Base-by-base conservation (phyloP, 2,329 filamentous ascomycete species). In the Aspergillus cejpii region DNA sequence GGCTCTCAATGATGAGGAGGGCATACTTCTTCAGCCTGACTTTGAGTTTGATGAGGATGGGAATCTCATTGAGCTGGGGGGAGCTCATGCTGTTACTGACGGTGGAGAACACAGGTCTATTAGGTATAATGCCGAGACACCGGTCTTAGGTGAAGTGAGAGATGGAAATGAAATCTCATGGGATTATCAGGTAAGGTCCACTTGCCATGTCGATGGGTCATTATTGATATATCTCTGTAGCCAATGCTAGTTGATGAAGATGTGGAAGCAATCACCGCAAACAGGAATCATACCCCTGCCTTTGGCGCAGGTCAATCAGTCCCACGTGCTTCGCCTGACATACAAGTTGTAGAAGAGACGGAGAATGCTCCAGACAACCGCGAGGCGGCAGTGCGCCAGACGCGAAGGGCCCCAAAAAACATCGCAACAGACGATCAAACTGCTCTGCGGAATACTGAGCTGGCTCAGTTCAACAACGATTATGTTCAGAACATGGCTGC, bases 11-110 rank as follows among this genome's bases (percentile, higher is more conserved):
- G 65, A 74, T 12, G 72, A 73, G 40, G 66, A 65, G 8, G 67
- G 73, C 15, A 61, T 74, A 14, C 63, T 76, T 45, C 61, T 73
- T 26, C 75, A 80, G n/a, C 69, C 73, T 17, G 75, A 75, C 41
- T 81, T 85, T 53, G 74, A 73, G 28, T 76, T 84, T 51, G 80
- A 82, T 51, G 78, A 74, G 11, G 74, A 84, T 48, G 81, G 80
- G 6, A 76, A 78, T 50, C 64, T 84, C 4, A 59, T 77, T 23
- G 76, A 80, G 40, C 58, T 77, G 36, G 53, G 53, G 20, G 40
- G 27, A 7, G 45, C 33, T 3, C 36, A 49, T 11, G 38, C 40
- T 11, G 38, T 44, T 14, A 45, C 23, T 33, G 50, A 37, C 39
- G 44, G 17, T 48, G 44, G 28, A 59, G 23, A 44, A 39, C 37